phyloP scores from a whole-genome alignment of 108 stramenopile species.

The Mediolabrus comicus region DNA sequence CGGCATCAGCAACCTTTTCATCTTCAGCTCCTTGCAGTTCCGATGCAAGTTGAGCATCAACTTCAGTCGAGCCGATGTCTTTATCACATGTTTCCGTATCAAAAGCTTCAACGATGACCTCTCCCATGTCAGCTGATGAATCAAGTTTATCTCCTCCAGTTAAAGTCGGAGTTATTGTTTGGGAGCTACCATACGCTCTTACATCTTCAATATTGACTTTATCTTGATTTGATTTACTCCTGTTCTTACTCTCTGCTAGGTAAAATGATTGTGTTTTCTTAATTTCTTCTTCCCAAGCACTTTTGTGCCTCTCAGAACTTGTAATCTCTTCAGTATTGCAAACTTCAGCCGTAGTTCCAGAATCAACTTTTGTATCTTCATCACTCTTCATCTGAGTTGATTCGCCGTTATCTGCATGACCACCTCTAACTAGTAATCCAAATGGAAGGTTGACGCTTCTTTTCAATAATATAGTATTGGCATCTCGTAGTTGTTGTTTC shows the following conservation, averaged over 20 bases:
- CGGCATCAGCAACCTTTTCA: not conserved
- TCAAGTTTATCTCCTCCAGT: not conserved
- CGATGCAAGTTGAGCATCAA: not conserved
- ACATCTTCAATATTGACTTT: not conserved
- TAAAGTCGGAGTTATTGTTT: not conserved
- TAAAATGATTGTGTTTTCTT: slow-evolving; percentile 1
- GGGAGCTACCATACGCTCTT: not conserved
- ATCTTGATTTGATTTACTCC: not conserved
- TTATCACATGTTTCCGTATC: not conserved
- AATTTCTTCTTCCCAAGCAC: not conserved
- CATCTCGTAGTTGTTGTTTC: not conserved
- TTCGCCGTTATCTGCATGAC: not conserved
- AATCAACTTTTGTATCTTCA: not conserved
- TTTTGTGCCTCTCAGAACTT: not conserved
- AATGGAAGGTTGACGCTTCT: too few species aligned
- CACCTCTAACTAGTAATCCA: not conserved
- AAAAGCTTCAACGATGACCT: not conserved
- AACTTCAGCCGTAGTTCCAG: too few species aligned
- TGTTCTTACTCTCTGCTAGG: not conserved
- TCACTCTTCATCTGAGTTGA: not conserved
- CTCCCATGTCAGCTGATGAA: not conserved
- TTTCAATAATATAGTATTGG: too few species aligned
- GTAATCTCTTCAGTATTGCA: too few species aligned
- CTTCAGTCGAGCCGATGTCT: not conserved
- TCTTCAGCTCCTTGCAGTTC: not conserved